Evolutionary conservation across 2,329 filamentous ascomycete species (phyloP), one percentile per base, ranked within the genome.

Genomic region (Dothistroma septosporum): DNA sequence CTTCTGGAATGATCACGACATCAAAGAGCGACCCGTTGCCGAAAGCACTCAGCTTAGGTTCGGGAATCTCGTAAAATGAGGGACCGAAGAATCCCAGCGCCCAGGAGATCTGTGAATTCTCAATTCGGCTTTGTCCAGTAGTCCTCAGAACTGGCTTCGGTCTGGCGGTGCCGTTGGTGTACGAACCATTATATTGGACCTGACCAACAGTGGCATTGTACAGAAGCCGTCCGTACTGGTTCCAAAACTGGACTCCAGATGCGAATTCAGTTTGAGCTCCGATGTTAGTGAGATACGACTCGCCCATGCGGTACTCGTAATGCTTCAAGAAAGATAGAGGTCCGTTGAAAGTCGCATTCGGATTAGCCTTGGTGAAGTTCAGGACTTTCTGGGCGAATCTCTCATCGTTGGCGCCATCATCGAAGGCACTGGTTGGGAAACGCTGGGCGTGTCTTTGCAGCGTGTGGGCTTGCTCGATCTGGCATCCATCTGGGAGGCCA

Each of bases 361-460:
- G 65, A 57, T 79, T 74, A 0, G 72, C 64, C 6, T 70, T 69
- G 24, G 77, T 78, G 67, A 77, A 80, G 58, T 81, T 80, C 22
- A 66, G 62, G 1, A 85, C 67, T 69, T 84, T 84, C 14, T 73
- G 67, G 1, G 75, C 79, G 62, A 85, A 85, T 12, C 72, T 67
- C 49, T 76, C 75, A 63, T 83, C 78, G 63, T 81, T 82, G 22
- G 63, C 66, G 0, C 80, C 82, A 64, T 85, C 83, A 61, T 82
- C 76, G 31, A 73, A 73, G 60, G 72, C 74, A 19, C 74, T 52
- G 0, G 77, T 81, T 2, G 81, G 80, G 48, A 82, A 84, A 24
- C 83, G 77, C 61, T 85, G 75, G 0, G 80, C 80, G 69, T 85
- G 83, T 31, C 83, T 77, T 66, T 85, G 82, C 16, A 85, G 75